These are phyloP conservation scores for Ilex paraguariensis DNA, from an alignment of 305 asterid species.

Conservation along the genomic window DNA sequence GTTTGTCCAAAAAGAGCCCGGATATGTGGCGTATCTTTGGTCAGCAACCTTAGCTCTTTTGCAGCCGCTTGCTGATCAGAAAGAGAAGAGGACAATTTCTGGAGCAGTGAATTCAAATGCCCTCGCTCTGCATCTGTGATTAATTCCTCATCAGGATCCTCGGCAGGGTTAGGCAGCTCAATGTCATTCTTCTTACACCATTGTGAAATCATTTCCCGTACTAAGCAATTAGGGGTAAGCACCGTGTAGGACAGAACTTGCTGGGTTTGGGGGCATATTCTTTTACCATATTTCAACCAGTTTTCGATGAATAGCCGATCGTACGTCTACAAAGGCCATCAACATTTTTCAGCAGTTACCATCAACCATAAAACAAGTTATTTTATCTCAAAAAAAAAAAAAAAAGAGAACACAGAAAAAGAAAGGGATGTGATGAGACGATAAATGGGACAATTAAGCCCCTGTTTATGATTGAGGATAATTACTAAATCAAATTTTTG, in stretches of 20 bases:
- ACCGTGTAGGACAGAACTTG: neutral
- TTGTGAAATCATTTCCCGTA: neutral
- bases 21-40: constrained; percentile 33
- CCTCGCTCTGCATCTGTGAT: neutral
- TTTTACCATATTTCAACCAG: neutral
- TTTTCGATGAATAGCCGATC: neutral
- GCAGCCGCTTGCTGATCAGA: constrained; percentile 43
- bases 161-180: neutral
- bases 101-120: constrained; percentile 18
- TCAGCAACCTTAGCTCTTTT: constrained; percentile 34
- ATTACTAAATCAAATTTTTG: no score
- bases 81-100: constrained; percentile 27
- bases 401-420: no score
- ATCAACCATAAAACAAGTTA: neutral
- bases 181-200: neutral
- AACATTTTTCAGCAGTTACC: neutral
- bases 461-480: no score
- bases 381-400: neutral
- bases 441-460: no score
- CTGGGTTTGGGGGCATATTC: neutral
- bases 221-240: neutral
- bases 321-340: neutral
- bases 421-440: neutral
- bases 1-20: constrained; percentile 45
- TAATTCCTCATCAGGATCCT: neutral